A percentile compares a stretch with the other conserved stretches of the same genome.
phyloP scores from a whole-genome alignment of 2,329 filamentous ascomycete genomes.

The Paramyrothecium sp. region DNA sequence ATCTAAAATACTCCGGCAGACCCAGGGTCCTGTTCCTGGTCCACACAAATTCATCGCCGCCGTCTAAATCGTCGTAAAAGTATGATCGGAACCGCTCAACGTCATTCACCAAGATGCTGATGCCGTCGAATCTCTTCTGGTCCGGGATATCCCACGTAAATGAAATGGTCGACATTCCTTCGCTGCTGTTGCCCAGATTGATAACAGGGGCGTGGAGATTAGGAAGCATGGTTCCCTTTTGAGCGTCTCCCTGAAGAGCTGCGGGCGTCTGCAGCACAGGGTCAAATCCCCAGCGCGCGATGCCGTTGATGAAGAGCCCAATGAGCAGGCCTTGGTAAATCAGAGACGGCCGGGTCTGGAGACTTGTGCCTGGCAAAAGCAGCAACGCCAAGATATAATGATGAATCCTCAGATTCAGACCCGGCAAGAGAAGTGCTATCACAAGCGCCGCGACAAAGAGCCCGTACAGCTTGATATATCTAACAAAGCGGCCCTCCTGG shows the following conservation, averaged over 20 bases:
- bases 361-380: constrained; percentile 80
- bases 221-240: constrained; percentile 62
- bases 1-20: constrained; percentile 72
- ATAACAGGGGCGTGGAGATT: constrained; percentile 47
- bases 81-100: constrained; percentile 78
- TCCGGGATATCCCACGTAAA: constrained; percentile 52
- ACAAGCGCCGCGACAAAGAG: constrained; percentile 67
- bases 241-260: constrained; percentile 68
- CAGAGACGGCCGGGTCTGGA: constrained; percentile 82
- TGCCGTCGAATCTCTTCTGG: constrained; percentile 62
- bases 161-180: constrained; percentile 61
- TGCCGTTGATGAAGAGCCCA: constrained; percentile 86
- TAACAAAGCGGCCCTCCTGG: constrained; percentile 76
- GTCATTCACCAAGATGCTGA: constrained; percentile 81
- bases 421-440: constrained; percentile 69
- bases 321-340: constrained; percentile 88
- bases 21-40: constrained; percentile 41
- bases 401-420: constrained; percentile 82
- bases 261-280: constrained; percentile 79
- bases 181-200: constrained; percentile 32
- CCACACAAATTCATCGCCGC: constrained; percentile 56
- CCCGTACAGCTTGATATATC: constrained; percentile 75
- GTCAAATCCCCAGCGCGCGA: constrained; percentile 92
- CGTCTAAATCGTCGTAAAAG: constrained; percentile 54
- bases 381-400: constrained; percentile 91